These are phyloP conservation scores for Penicillium palitans DNA, from an alignment of 2,329 filamentous ascomycete genomes.

Conservation along the genomic window DNA sequence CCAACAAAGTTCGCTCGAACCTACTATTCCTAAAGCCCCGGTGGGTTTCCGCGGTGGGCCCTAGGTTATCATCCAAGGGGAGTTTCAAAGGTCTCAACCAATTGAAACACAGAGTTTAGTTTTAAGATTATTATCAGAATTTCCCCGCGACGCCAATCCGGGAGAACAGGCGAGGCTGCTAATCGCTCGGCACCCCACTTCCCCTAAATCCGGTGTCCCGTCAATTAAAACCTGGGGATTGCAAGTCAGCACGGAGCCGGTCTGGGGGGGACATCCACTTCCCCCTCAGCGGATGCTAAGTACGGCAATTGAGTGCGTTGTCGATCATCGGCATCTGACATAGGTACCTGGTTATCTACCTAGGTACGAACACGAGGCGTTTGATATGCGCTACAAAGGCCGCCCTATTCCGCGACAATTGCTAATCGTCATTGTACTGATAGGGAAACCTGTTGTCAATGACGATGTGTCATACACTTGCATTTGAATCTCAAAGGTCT, in stretches of 20 bases:
- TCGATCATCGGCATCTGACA: neutral
- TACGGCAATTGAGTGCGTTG: constrained; percentile 3
- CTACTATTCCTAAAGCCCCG: constrained; percentile 9
- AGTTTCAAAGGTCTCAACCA: neutral
- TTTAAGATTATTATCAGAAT: neutral
- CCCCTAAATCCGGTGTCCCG: neutral
- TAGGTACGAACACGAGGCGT: neutral
- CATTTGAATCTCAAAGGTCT: neutral
- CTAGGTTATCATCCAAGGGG: neutral
- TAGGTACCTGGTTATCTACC: too few species aligned
- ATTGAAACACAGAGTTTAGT: neutral
- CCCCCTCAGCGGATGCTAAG: neutral
- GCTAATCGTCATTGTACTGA: neutral
- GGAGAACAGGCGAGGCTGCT: neutral
- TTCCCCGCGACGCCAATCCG: neutral
- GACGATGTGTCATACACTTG: neutral
- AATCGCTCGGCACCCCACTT: constrained; percentile 12
- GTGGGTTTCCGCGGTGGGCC: constrained; percentile 15
- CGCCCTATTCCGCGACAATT: neutral
- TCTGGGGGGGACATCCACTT: too few species aligned
- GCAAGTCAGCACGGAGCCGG: neutral
- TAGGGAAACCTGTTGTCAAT: neutral
- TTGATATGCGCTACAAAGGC: neutral
- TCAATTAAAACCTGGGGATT: neutral
- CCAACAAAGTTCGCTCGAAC: constrained; percentile 11